phyloP scores from a whole-genome alignment of 176 grass and related monocot genomes.

The Calamus simplicifolius region DNA sequence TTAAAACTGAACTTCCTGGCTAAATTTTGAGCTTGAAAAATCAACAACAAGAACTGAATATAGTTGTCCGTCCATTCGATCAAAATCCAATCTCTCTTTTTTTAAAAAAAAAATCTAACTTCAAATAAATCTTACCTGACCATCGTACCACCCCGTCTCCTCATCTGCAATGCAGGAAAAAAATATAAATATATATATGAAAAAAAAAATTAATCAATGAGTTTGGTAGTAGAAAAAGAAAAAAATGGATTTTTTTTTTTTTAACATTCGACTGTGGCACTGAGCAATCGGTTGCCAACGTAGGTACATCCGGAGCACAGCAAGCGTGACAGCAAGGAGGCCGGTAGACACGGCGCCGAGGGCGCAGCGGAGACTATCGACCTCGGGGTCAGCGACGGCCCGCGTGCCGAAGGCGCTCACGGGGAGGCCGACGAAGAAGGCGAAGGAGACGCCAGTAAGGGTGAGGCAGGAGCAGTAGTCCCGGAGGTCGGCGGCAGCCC shows the following conservation, averaged over 20 bases:
- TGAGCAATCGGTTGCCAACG: constrained; percentile 83
- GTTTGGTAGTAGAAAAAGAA: not conserved
- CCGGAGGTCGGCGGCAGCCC: constrained; percentile 50
- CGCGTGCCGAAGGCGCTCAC: constrained; percentile 64
- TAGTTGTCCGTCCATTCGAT: too few relatives aligned
- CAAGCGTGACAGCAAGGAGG: constrained; percentile 74
- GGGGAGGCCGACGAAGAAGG: constrained; percentile 71
- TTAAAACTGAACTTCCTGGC: not conserved
- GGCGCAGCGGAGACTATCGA: constrained; percentile 43
- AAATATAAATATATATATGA: too few relatives aligned
- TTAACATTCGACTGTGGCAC: constrained; percentile 95
- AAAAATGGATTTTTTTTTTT: constrained; percentile 14
- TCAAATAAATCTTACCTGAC: constrained; percentile 45
- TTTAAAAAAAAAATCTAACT: too few relatives aligned
- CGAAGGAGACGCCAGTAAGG: constrained; percentile 43
- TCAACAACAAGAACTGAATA: too few relatives aligned
- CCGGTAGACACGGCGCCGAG: constrained; percentile 60
- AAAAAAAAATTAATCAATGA: too few relatives aligned
- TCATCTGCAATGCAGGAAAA: constrained; percentile 50
- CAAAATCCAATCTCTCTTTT: too few relatives aligned
- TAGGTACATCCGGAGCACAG: constrained; percentile 88
- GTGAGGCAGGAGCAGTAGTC: constrained; percentile 66
- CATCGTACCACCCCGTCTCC: constrained; percentile 97
- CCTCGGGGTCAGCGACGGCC: constrained; percentile 20
- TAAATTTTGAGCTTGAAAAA: not conserved